Evolutionary conservation across 352 stramenopile genomes (phyloP).

Genomic region (Aphanomyces cochlioides): DNA sequence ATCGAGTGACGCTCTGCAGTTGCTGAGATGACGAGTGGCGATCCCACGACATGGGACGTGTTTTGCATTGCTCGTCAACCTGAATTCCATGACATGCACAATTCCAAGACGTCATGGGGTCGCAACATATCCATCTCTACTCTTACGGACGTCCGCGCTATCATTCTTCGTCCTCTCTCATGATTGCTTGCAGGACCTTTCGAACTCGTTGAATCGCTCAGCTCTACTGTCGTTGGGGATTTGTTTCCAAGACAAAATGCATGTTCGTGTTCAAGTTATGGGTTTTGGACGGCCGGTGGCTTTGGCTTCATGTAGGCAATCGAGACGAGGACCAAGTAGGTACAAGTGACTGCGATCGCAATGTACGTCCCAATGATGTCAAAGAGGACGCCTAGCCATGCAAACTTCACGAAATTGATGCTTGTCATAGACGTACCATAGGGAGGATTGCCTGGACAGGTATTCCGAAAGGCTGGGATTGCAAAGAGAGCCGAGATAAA

Average conservation of each 20-base stretch:
- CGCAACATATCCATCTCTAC: no score
- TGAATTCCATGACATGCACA: no score
- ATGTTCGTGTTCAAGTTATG: not conserved
- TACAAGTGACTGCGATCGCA: conserved; percentile 10
- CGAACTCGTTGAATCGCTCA: no score
- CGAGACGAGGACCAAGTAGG: conserved; percentile 5
- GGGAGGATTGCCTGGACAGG: not conserved
- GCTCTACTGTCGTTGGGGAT: no score
- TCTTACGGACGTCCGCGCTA: no score
- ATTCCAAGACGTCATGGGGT: no score
- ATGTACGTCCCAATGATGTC: conserved; percentile 20
- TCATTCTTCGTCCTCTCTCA: no score
- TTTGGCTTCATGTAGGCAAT: conserved; percentile 5
- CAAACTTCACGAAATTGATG: not conserved
- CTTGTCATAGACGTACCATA: conserved; percentile 8
- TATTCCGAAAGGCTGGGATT: conserved; percentile 20
- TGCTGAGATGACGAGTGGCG: no score
- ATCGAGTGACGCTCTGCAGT: no score
- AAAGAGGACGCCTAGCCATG: conserved; percentile 17
- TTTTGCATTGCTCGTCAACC: no score
- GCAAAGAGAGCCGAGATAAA: conserved; percentile 22
- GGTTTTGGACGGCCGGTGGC: not conserved
- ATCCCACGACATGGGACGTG: no score
- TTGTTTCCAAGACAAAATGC: not conserved
- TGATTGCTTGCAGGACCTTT: no score